A percentile compares a stretch with the other conserved stretches of the same genome.
These are phyloP conservation scores for Sclerotinia trifoliorum DNA, from an alignment of 2,329 filamentous ascomycete genomes.

Conservation along the genomic window DNA sequence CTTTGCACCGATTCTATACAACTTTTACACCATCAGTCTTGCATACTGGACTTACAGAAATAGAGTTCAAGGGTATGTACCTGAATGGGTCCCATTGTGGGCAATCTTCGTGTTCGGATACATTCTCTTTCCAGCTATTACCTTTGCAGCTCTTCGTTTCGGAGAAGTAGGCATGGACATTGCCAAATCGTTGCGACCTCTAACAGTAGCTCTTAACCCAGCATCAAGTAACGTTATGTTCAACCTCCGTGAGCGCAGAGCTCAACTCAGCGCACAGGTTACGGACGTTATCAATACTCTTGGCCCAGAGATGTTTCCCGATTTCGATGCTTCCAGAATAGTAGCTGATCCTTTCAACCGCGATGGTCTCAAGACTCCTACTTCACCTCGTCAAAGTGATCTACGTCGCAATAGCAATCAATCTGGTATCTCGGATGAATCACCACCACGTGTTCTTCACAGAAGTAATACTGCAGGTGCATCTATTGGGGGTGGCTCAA, in stretches of 20 bases:
- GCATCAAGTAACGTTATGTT: conserved; percentile 80
- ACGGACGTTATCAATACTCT: conserved; percentile 93
- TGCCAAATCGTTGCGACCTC: conserved; percentile 85
- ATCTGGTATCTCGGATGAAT: conserved; percentile 42
- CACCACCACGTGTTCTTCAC: conserved; percentile 37
- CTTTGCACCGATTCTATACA: conserved; percentile 77
- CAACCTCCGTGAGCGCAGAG: conserved; percentile 70
- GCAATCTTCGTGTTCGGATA: conserved; percentile 71
- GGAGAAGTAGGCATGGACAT: conserved; percentile 99
- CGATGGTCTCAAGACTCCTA: conserved; percentile 30
- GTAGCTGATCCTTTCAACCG: conserved; percentile 54
- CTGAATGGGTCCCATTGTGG: conserved; percentile 77
- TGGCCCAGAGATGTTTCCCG: conserved; percentile 94
- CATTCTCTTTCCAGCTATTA: conserved; percentile 81
- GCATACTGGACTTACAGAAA: conserved; percentile 78
- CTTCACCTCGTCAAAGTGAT: conserved; percentile 29
- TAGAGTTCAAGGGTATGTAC: conserved; percentile 77
- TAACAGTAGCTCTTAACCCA: conserved; percentile 82
- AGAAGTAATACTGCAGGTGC: conserved; percentile 31
- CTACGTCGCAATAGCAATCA: conserved; percentile 49
- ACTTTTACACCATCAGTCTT: conserved; percentile 73
- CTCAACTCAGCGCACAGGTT: conserved; percentile 74
- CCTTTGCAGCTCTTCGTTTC: conserved; percentile 89
- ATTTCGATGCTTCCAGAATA: conserved; percentile 79
- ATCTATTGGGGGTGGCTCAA: conserved; percentile 36